These are phyloP conservation scores for Aspergillus sp. DNA, from an alignment of 2,329 filamentous ascomycete species.

Conservation along the genomic window DNA sequence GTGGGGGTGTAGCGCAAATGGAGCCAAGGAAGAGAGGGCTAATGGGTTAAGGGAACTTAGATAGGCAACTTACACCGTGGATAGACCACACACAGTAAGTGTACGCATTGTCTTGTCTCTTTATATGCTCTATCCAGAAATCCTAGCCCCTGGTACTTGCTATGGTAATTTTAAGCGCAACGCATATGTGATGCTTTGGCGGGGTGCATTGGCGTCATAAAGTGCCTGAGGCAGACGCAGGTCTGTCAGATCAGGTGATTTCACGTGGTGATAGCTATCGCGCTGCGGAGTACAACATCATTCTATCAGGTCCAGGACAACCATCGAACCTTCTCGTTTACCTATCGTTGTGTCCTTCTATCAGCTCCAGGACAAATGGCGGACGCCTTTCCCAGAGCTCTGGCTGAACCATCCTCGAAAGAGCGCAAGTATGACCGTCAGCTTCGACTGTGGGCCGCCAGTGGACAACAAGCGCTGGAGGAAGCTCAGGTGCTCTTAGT, in stretches of 20 bases:
- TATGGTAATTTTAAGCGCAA: no score
- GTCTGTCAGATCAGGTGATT: neutral
- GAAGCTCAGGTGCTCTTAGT: slow-evolving; percentile 84
- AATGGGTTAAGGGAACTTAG: no score
- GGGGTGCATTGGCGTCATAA: neutral
- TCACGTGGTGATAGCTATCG: neutral
- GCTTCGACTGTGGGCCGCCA: slow-evolving; percentile 88
- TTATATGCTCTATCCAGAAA: neutral
- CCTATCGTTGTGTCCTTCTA: neutral
- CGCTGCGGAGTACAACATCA: neutral
- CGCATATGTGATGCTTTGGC: neutral
- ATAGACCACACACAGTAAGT: neutral
- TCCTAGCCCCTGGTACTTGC: no score
- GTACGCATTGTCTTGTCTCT: neutral
- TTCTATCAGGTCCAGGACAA: neutral
- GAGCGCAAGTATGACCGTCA: slow-evolving; percentile 88
- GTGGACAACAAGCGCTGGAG: slow-evolving; percentile 83
- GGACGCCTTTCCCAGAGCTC: slow-evolving; percentile 27
- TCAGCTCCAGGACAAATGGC: slow-evolving; percentile 22
- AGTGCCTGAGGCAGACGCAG: neutral
- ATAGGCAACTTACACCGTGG: neutral
- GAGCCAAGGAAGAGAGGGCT: no score
- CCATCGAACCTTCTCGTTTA: neutral
- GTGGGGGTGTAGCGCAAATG: no score
- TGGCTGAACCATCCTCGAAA: slow-evolving; percentile 50